Base-by-base conservation (phyloP, 345 rosid genomes). In the Dovyalis caffra region DNA sequence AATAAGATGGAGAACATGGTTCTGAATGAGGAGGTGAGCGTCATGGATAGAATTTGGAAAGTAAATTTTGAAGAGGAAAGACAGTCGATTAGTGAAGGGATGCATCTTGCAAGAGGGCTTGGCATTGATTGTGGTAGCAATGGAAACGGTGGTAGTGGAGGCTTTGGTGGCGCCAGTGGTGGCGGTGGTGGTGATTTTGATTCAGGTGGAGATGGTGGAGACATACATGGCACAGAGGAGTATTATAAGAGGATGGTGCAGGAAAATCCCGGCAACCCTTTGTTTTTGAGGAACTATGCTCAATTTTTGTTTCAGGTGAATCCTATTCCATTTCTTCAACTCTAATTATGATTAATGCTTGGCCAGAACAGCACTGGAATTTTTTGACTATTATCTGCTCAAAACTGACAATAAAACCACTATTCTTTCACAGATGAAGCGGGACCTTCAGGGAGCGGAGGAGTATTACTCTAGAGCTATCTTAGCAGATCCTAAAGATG, bases 271-370 rank as follows among this genome's bases (percentile, higher is more conserved):
- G 85, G 84, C 61, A 82, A 85, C 81, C 69, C 92, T 45, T 79
- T 88, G 82, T 78, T 87, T 43, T 49, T 87, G 53, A 66, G 89
- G 74, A 90, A 90, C 74, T 87, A 88, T 85, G 95, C 92, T 57
- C 85, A 84, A 26, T 88, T 85, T 74, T 64, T 87, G 62, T 80
- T 83, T 58, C 83, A 90, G 88, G 92, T 85, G 63, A 78, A 75
- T 40, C 64, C 9, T 18, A 23, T 72, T 57, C 33, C 16, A 34
- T 66, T 20, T 45, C 31, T 12, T 72, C 21, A 2, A 28, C 1
- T 28, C 47, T 37, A 10, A 23, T 66, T 66, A 6, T 14, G 35
- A 33, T 33, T 33, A 3, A 6, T 33, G 35, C 4, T 33, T 33
- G 35, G 6, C 35, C 35, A 33, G 6, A 18, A 28, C 33, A 61